Evolutionary conservation across 2,329 filamentous ascomycete genomes (phyloP), one percentile per base, ranked within the genome.

Genomic region (Sclerotinia sclerotiorum): DNA sequence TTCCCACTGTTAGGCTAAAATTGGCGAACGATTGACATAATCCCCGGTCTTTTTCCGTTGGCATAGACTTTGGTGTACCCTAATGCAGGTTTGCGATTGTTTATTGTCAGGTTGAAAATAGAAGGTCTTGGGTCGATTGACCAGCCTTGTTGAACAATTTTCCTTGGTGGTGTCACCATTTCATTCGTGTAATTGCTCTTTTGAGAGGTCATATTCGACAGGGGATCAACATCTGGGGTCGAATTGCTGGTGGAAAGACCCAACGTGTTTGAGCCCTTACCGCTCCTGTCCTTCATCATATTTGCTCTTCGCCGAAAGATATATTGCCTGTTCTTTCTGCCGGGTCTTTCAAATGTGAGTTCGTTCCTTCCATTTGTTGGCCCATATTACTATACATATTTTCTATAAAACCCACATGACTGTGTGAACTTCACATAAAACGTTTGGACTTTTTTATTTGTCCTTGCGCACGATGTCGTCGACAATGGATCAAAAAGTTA

Each of bases 351-450:
- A 11, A 49, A 19, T 17, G 44, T 67, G n/a, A 27, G 42, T 51
- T 52, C 3, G 46, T 63, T 39, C 15, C 60, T 39, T 63, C n/a
- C 21, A 27, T 39, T 48, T 17, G 15, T 21, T 27, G 32, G 6
- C 10, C 46, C 15, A 63, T 63, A 39, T 29, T 35, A 29, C 29
- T 29, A n/a, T 51, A 62, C 35, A 27, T 62, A 27, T 35, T 39
- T 39, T 60, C 8, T 42, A 49, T 13, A n/a, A n/a, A 52, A 61
- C 55, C 60, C 60, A 52, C 60, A 63, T 51, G 60, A 63, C 32
- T 63, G 46, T 63, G 60, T 63, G 60, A 42, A 39, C n/a, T 62
- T 35, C 39, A 10, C 57, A 46, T 46, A 29, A 13, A 44, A 29
- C 42, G 42, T 46, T 60, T 5, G 11, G 42, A 19, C 8, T 42